Evolutionary conservation across 2,329 filamentous ascomycete species (phyloP).

Genomic region (Diaporthe nobilis): DNA sequence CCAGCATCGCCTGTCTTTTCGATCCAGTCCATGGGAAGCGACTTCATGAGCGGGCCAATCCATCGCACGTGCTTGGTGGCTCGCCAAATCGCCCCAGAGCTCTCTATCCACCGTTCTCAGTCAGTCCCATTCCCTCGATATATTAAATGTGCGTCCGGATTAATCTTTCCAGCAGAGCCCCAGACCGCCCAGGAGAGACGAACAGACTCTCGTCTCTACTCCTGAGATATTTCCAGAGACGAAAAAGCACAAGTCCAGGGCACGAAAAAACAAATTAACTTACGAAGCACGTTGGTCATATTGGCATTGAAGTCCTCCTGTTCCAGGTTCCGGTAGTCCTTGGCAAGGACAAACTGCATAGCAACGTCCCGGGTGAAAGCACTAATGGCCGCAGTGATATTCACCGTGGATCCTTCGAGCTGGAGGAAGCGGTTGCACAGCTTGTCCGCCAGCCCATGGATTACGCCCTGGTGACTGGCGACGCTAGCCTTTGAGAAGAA

Average conservation of each 20-base stretch:
- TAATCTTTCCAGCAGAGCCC: too few species aligned
- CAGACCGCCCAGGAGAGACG: too few species aligned
- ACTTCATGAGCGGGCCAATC: slow-evolving; percentile 38
- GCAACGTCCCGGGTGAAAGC: slow-evolving; percentile 42
- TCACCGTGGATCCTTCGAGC: slow-evolving; percentile 13
- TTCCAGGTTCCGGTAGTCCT: slow-evolving; percentile 39
- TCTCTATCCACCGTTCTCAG: too few species aligned
- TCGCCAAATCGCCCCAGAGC: slow-evolving; percentile 40
- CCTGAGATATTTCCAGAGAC: too few species aligned
- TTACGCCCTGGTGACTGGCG: background rate
- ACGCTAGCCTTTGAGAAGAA: slow-evolving; percentile 24
- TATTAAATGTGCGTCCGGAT: too few species aligned
- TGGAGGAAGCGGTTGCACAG: slow-evolving; percentile 34
- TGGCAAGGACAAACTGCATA: slow-evolving; percentile 40
- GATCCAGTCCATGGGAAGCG: slow-evolving; percentile 38
- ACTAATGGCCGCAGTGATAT: slow-evolving; percentile 41
- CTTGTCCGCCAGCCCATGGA: slow-evolving; percentile 27
- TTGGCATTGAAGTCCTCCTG: slow-evolving; percentile 32
- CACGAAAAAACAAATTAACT: too few species aligned
- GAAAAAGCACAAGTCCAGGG: too few species aligned
- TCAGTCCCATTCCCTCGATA: too few species aligned
- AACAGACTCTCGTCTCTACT: too few species aligned
- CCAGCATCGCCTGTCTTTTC: slow-evolving; percentile 34
- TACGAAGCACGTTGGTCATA: slow-evolving; percentile 34
- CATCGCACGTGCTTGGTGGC: slow-evolving; percentile 44